Base-by-base conservation (phyloP, 208 protist genomes). In the Trypanosoma melophagium region DNA sequence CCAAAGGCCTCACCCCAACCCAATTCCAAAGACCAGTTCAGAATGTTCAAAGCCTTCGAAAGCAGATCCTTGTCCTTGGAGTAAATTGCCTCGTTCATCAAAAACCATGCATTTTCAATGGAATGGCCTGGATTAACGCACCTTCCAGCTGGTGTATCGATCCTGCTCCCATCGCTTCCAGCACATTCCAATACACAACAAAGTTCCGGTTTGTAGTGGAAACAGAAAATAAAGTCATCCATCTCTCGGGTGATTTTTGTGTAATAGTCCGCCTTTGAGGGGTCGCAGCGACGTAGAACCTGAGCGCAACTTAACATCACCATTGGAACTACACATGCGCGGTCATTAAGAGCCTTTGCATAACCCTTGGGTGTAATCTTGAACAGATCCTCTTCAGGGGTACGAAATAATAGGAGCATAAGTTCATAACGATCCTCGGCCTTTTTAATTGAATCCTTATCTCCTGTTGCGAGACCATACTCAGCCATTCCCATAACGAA, bases 81-180 rank as follows among this genome's bases (percentile, higher is more conserved):
- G 42, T 53, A 60, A 19, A 68, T 59, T 16, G 52, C 54, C 22
- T 68, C 51, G 16, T 66, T 55, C 63, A 68, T 60, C 25, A 68
- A 25, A 28, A 68, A 68, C 63, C 63, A 68, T 50, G 55, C 28
- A 57, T 59, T 63, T 38, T 71, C 66, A 57, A 71, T 58, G 25
- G 66, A 57, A 42, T 71, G 66, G 19, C 66, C 66, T 8, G 66
- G 66, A 40, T 71, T 71, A 24, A 71, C 44, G 22, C 54, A 61
- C 9, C 66, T 22, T 21, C 66, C 66, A 21, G 54, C 54, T 14
- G 50, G 54, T 41, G 54, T 71, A 56, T 71, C 56, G 44, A 60
- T 68, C 28, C 31, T 25, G 7, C 41, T 40, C 2, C 63, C 63
- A 17, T 68, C 50, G 3, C 31, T 13, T 7, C 13, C 52, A 38